Base-by-base conservation (phyloP, 345 rosid species). In the Brassica rapa region DNA sequence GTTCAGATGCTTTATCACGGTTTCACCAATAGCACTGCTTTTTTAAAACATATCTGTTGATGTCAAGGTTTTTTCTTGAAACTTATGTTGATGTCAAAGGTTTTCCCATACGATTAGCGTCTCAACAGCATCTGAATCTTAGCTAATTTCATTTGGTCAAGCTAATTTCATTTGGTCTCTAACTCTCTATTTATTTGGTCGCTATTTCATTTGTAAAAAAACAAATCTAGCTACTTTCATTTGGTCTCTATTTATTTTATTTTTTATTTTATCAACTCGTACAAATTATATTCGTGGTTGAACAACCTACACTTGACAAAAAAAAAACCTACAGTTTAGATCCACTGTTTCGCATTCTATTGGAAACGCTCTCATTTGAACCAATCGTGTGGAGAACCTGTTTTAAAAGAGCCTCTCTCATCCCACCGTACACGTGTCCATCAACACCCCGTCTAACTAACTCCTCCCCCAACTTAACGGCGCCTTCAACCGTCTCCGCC, bases 381-480 rank as follows among this genome's bases (percentile, higher is more conserved):
- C 49, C 71, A 56, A 85, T 33, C 29, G 57, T n/a, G n/a, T 79
- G 63, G 37, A 86, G 49, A 69, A 83, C 84, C 24, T 83, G 67
- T 23, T 51, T 74, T 14, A 70, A 27, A 12, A 84, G 56, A 55
- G 32, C 83, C 82, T 71, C 68, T 63, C 97, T 81, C 49, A 80
- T 91, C 62, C 59, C 83, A 62, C 81, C 86, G 63, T 89, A 89
- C 82, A 83, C 87, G 74, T 82, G 83, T 68, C 91, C 91, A 6
- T 84, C 73, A 84, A 80, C 78, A 11, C 84, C 84, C 62, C 85
- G 72, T 24, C 4, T 29, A 4, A 57, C 77, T 41, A 91, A 8
- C 75, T 77, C 82, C 79, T 82, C 84, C 11, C 87, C 91, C 1
- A 89, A 69, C 64, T 12, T 37, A 55, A 86, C 63, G 21, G 93